These are phyloP conservation scores for Sporothrix protearum DNA, from an alignment of 2,329 filamentous ascomycete genomes.

Conservation along the genomic window DNA sequence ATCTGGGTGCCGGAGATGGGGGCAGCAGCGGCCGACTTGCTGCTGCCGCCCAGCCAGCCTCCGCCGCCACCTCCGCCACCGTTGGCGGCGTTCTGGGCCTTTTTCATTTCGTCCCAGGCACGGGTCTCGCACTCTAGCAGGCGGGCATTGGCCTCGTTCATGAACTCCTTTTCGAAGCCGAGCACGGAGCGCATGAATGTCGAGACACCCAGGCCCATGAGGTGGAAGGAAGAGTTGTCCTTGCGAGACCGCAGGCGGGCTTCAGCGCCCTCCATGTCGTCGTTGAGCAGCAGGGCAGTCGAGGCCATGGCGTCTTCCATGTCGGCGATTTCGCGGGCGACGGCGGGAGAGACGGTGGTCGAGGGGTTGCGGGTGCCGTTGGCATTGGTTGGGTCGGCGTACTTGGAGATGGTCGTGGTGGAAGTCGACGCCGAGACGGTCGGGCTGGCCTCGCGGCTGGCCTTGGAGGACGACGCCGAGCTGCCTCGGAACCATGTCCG, in stretches of 20 bases:
- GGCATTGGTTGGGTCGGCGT: constrained; percentile 21
- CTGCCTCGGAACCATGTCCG: constrained; percentile 49
- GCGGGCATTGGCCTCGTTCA: constrained; percentile 72
- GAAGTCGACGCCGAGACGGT: constrained; percentile 33
- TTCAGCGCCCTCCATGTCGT: constrained; percentile 84
- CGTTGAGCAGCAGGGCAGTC: constrained; percentile 74
- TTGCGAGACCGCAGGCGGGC: constrained; percentile 66
- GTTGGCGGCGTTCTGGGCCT: constrained; percentile 52
- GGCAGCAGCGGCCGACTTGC: background rate
- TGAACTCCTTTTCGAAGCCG: constrained; percentile 87
- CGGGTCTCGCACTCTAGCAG: constrained; percentile 72
- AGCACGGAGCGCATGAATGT: constrained; percentile 82
- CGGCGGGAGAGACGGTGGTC: constrained; percentile 3
- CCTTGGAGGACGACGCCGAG: constrained; percentile 33
- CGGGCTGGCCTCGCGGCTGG: constrained; percentile 36
- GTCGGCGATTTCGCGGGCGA: constrained; percentile 47
- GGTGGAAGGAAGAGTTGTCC: constrained; percentile 80
- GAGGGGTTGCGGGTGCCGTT: background rate
- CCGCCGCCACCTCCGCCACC: constrained; percentile 26
- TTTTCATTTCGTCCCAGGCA: constrained; percentile 72
- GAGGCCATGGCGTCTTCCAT: constrained; percentile 61
- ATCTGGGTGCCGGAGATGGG: constrained; percentile 44
- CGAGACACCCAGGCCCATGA: constrained; percentile 75
- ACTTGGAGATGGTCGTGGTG: constrained; percentile 23
- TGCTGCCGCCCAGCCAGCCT: background rate